Conservation (phyloP, 2,329 filamentous ascomycete genomes). For the Curvularia verruculosa region DNA sequence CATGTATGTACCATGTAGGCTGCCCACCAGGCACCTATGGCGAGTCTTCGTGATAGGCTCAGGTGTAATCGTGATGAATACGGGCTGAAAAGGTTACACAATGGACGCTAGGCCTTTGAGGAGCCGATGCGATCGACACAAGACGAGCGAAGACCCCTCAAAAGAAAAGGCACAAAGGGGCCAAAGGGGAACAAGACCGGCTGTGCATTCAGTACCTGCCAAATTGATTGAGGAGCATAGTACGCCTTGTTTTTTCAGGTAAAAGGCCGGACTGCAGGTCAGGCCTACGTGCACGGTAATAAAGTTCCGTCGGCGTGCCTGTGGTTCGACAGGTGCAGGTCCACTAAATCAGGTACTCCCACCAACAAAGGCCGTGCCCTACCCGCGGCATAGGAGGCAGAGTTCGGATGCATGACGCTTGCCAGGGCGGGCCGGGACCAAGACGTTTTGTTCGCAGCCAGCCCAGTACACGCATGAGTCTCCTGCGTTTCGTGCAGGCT, state of each 20-base stretch:
- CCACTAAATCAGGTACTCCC: constrained; percentile 2
- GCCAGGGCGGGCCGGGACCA: constrained; percentile 5
- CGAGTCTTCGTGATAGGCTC: constrained; percentile 1
- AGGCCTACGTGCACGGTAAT: neutral
- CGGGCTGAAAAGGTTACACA: neutral
- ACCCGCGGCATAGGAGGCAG: constrained; percentile 3
- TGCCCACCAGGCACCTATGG: neutral
- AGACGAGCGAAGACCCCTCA: neutral
- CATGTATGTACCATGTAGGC: neutral
- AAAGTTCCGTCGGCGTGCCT: neutral
- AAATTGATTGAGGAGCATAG: neutral
- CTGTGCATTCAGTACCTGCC: neutral
- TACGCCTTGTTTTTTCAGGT: neutral
- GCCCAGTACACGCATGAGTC: constrained; percentile 3
- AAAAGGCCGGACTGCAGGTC: neutral
- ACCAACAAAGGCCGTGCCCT: constrained; percentile 6
- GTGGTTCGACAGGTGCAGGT: constrained; percentile 3
- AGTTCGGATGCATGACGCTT: constrained; percentile 13
- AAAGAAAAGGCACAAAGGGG: neutral
- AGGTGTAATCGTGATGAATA: constrained; percentile 7
- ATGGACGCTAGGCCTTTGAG: constrained; percentile 11
- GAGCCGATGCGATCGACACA: constrained; percentile 14
- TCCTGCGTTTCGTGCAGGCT: constrained; percentile 1
- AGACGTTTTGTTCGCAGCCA: constrained; percentile 7
- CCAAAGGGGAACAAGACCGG: neutral